Evolutionary conservation across 768 basidiomycete species (phyloP).

Genomic region (Hypholoma fasciculare): DNA sequence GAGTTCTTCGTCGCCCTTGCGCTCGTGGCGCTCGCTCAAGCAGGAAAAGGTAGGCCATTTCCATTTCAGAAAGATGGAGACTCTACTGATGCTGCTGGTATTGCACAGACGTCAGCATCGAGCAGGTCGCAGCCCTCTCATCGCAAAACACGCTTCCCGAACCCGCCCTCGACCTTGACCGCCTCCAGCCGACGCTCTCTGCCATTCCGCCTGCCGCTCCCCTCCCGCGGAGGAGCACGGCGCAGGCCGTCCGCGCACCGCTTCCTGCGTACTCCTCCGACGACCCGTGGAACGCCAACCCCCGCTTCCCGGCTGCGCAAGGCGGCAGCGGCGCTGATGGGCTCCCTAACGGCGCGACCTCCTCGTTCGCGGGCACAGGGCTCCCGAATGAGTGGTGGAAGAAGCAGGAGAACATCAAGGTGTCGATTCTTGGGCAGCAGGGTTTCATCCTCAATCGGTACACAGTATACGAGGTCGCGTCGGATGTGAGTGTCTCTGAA

Average conservation of each 20-base stretch:
- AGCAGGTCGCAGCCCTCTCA: slow-evolving; percentile 75
- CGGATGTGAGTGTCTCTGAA: slow-evolving; percentile 57
- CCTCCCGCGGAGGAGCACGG: slow-evolving; percentile 44
- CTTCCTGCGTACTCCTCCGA: slow-evolving; percentile 58
- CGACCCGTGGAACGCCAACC: slow-evolving; percentile 64
- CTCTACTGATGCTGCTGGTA: not conserved
- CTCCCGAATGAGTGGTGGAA: slow-evolving; percentile 88
- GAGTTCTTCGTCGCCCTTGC: slow-evolving; percentile 94
- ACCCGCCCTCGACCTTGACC: slow-evolving; percentile 65
- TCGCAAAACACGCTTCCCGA: slow-evolving; percentile 78
- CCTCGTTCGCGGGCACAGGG: slow-evolving; percentile 68
- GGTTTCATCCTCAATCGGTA: slow-evolving; percentile 91
- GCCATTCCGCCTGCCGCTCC: slow-evolving; percentile 42
- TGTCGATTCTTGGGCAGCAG: slow-evolving; percentile 82
- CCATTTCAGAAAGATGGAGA: not conserved
- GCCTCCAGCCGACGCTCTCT: slow-evolving; percentile 54
- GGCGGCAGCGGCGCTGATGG: slow-evolving; percentile 17
- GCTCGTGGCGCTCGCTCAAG: slow-evolving; percentile 83
- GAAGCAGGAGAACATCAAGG: slow-evolving; percentile 68
- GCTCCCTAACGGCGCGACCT: slow-evolving; percentile 47
- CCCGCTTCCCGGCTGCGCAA: slow-evolving; percentile 32
- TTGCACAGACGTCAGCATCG: slow-evolving; percentile 70
- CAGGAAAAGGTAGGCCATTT: slow-evolving; percentile 60
- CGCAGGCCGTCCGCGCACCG: slow-evolving; percentile 38
- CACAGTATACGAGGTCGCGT: slow-evolving; percentile 78